Conservation (phyloP, 1,284 basidiomycete genomes). For the Cryptococcus sp. region DNA sequence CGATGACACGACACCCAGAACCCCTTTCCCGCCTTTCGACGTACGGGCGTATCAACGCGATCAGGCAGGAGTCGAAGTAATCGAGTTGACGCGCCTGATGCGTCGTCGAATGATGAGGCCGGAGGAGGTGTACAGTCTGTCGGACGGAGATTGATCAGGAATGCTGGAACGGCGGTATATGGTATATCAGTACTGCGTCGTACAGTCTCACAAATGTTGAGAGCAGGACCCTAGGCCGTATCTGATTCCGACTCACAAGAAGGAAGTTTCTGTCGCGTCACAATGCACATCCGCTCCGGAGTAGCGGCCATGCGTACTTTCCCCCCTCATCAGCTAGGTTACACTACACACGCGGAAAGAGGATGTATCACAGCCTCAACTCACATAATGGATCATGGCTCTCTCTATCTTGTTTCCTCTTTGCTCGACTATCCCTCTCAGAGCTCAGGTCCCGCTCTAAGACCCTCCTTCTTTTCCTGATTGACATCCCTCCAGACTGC, state of each 20-base stretch:
- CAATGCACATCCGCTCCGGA: neutral
- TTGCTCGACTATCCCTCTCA: neutral
- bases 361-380: neutral
- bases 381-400: neutral
- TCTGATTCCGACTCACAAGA: neutral
- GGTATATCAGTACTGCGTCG: no score
- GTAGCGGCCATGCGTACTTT: no score
- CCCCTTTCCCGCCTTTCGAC: slow-evolving; percentile 18
- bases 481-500: neutral
- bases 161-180: slow-evolving; percentile 8
- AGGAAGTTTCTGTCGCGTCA: slow-evolving; percentile 2
- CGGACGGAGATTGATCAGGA: slow-evolving; percentile 26
- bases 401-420: no score
- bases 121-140: neutral
- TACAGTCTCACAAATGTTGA: neutral
- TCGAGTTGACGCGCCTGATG: neutral
- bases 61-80: slow-evolving; percentile 24
- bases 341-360: no score
- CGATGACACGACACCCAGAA: slow-evolving; percentile 22
- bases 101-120: neutral
- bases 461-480: neutral
- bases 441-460: neutral
- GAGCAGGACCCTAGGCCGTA: no score
- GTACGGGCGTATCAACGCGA: slow-evolving; percentile 10
- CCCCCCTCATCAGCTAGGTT: no score